A percentile compares a stretch with the other conserved stretches of the same genome.
These are phyloP conservation scores for Quercus gilva DNA, from an alignment of 306 rosid species.

Conservation along the genomic window DNA sequence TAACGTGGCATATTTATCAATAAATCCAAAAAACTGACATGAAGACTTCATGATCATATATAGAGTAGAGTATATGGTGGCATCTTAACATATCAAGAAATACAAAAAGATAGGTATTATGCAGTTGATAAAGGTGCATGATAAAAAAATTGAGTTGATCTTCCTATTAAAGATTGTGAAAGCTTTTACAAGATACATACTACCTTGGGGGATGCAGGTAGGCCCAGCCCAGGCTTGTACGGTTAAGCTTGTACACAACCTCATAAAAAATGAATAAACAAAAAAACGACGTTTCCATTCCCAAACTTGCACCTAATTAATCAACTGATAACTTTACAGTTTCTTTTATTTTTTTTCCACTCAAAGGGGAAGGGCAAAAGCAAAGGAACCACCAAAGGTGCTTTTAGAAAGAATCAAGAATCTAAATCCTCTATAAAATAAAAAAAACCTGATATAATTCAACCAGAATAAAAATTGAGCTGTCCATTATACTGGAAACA, in stretches of 20 bases:
- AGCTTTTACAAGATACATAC: no score
- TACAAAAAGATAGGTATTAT: background rate
- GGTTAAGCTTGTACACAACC: no score
- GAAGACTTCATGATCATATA: background rate
- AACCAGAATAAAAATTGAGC: background rate
- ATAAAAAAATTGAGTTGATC: background rate
- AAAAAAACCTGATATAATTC: background rate
- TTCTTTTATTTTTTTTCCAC: no score
- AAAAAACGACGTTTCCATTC: no score
- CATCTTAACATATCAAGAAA: background rate
- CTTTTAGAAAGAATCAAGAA: background rate
- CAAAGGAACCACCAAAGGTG: background rate
- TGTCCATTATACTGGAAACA: background rate
- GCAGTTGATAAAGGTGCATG: background rate
- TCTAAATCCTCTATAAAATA: background rate
- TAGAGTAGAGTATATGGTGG: background rate
- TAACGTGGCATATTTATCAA: background rate
- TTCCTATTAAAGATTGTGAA: no score
- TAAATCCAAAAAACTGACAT: background rate
- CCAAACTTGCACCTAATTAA: no score
- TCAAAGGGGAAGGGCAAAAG: background rate
- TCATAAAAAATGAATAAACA: no score
- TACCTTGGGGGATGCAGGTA: no score
- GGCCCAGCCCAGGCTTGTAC: no score
- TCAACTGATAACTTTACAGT: no score